These are phyloP conservation scores for Myxozyma mucilagina DNA, from an alignment of 805 yeast genomes.

Conservation along the genomic window DNA sequence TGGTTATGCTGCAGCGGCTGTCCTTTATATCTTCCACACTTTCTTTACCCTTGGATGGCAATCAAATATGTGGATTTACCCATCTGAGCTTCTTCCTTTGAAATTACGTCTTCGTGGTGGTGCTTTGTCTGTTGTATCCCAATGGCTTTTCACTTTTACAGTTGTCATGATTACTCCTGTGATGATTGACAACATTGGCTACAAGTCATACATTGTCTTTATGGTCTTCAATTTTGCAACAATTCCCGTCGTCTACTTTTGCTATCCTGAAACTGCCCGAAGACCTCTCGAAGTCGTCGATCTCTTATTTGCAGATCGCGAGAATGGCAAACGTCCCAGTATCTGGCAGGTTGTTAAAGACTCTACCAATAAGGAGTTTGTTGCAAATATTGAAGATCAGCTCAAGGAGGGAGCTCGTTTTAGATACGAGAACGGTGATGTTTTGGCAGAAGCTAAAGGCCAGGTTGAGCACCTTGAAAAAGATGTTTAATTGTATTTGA, in stretches of 20 bases:
- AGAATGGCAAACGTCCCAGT: conserved; percentile 17
- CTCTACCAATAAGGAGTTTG: conserved; percentile 18
- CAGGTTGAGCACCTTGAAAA: conserved; percentile 12
- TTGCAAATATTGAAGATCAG: conserved; percentile 9
- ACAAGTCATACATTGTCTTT: conserved; percentile 63
- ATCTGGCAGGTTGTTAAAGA: conserved; percentile 19
- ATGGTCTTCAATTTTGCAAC: conserved; percentile 54
- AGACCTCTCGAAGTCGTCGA: conserved; percentile 49
- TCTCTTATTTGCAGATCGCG: conserved; percentile 35
- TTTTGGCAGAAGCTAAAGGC: conserved; percentile 11
- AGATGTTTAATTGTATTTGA: not conserved
- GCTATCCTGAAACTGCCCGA: conserved; percentile 64
- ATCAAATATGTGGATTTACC: conserved; percentile 51
- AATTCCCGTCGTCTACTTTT: conserved; percentile 47
- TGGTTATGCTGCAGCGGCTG: conserved; percentile 21
- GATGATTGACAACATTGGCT: conserved; percentile 51
- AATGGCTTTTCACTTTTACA: conserved; percentile 60
- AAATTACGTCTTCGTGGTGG: conserved; percentile 55
- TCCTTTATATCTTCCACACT: conserved; percentile 19
- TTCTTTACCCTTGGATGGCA: conserved; percentile 29
- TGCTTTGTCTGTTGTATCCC: conserved; percentile 55
- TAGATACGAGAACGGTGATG: conserved; percentile 7
- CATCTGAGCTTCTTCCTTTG: conserved; percentile 61
- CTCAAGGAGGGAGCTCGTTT: conserved; percentile 8
- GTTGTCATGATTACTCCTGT: conserved; percentile 59